Conservation (phyloP, 2,329 filamentous ascomycete genomes). For the Calonectria hongkongensis region DNA sequence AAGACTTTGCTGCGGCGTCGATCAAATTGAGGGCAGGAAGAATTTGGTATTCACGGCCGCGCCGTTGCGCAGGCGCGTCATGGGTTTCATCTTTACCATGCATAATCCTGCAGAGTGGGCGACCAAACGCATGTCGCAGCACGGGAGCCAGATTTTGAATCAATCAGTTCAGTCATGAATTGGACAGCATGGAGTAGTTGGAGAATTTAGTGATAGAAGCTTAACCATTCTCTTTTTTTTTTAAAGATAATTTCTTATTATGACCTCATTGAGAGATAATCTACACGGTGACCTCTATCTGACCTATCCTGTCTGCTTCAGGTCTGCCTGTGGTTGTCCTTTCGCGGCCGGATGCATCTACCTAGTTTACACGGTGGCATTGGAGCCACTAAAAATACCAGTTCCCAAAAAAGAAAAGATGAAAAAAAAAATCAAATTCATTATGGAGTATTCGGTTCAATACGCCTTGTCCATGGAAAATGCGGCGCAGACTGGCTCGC, state of each 20-base stretch:
- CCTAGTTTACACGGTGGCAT: not conserved
- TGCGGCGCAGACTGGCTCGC: constrained; percentile 1
- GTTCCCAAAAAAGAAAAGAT: constrained; percentile 1
- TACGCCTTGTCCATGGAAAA: not conserved
- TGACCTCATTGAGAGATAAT: no score
- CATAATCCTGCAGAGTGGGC: constrained; percentile 1
- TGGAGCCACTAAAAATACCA: not conserved
- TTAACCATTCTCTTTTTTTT: no score
- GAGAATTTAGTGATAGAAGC: no score
- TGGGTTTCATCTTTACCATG: constrained; percentile 35
- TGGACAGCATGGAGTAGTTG: no score
- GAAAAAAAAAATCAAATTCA: not conserved
- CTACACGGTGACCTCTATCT: no score
- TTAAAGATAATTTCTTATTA: no score
- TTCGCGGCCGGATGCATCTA: constrained; percentile 24
- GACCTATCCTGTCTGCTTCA: no score
- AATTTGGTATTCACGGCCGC: constrained; percentile 3
- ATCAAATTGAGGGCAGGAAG: constrained; percentile 23
- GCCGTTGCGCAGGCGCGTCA: constrained; percentile 29
- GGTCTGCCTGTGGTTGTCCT: not conserved
- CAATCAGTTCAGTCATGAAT: no score
- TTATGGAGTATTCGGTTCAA: not conserved
- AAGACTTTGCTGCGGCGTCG: constrained; percentile 9
- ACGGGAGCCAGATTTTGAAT: no score
- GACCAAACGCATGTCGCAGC: no score